Evolutionary conservation across 352 stramenopile genomes (phyloP).

Genomic region (Pythium vanterpoolii): DNA sequence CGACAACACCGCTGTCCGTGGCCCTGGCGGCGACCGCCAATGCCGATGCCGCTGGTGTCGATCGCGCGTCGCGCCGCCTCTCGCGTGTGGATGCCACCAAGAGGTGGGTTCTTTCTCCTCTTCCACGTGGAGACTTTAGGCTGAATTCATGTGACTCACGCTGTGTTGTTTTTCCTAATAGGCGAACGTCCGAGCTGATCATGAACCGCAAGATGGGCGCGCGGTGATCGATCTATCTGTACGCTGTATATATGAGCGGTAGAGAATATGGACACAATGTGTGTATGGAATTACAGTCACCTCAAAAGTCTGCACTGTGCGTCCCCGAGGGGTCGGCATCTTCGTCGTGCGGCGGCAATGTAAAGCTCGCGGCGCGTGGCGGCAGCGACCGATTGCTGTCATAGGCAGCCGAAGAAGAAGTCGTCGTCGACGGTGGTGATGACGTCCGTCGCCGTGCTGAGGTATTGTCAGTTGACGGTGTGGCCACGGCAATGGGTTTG

Average conservation of each 20-base stretch:
- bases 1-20: constrained; percentile 44
- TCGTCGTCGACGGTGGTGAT: constrained; percentile 7
- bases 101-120: constrained; percentile 43
- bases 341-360: constrained; percentile 36
- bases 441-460: constrained; percentile 14
- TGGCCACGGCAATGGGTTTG: constrained; percentile 53
- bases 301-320: constrained; percentile 74
- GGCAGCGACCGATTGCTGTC: constrained; percentile 3
- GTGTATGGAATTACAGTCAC: constrained; percentile 13
- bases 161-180: constrained; percentile 19
- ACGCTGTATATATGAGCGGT: constrained; percentile 10
- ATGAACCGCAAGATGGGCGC: constrained; percentile 73
- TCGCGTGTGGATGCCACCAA: constrained; percentile 74
- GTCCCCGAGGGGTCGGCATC: constrained; percentile 27
- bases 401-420: constrained; percentile 9
- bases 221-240: neutral
- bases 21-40: constrained; percentile 15
- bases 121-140: neutral
- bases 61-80: constrained; percentile 42
- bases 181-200: constrained; percentile 82
- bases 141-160: neutral
- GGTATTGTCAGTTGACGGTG: constrained; percentile 10
- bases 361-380: constrained; percentile 55
- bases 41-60: constrained; percentile 30
- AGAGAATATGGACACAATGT: constrained; percentile 10